phyloP scores from a whole-genome alignment of 352 stramenopile genomes.

The Phytopythium helicoides region DNA sequence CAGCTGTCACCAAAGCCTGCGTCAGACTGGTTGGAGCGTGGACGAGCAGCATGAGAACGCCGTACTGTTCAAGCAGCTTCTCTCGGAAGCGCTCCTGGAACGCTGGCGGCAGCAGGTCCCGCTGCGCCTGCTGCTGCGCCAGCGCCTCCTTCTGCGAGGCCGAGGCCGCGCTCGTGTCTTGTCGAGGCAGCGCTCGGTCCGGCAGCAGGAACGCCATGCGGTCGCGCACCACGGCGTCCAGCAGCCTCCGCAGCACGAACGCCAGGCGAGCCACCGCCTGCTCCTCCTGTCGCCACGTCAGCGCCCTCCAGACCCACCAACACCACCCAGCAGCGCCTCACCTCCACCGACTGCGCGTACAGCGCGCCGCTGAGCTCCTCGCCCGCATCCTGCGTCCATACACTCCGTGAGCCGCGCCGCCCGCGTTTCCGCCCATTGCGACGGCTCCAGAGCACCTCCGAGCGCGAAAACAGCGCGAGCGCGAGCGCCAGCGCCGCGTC shows the following conservation, averaged over 20 bases:
- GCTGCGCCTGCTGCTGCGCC: conserved; percentile 25
- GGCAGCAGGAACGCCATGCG: conserved; percentile 57
- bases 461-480: conserved; percentile 25
- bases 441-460: conserved; percentile 5
- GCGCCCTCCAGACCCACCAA: not conserved
- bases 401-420: too few relatives aligned
- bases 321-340: too few relatives aligned
- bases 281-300: conserved; percentile 25
- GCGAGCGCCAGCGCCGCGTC: conserved; percentile 28
- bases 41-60: not conserved
- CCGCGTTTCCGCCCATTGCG: not conserved
- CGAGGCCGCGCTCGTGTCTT: not conserved
- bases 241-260: conserved; percentile 33
- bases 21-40: not conserved
- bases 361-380: not conserved
- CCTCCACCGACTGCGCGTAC: not conserved
- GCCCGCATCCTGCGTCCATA: conserved; percentile 11
- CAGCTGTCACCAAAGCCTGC: conserved; percentile 16
- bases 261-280: conserved; percentile 35
- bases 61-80: conserved; percentile 31
- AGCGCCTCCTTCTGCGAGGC: conserved; percentile 28
- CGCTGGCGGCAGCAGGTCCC: conserved; percentile 34
- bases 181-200: not conserved
- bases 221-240: conserved; percentile 44
- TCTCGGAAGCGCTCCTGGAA: conserved; percentile 43